Evolutionary conservation across 805 yeast genomes (phyloP), one percentile per base, ranked within the genome.

Genomic region (Kockiozyma suomiensis): DNA sequence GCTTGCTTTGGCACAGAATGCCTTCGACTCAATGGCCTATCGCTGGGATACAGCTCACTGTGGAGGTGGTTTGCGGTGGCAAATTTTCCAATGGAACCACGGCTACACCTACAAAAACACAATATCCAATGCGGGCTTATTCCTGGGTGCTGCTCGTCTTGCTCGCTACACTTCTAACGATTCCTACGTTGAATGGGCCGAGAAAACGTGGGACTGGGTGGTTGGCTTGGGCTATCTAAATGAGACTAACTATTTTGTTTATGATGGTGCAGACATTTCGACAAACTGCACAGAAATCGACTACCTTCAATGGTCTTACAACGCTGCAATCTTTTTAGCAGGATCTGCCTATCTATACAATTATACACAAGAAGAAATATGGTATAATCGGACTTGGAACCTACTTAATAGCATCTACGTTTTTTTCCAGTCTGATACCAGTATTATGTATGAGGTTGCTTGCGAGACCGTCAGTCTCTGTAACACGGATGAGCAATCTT

Each of bases 31-130:
- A 37, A 91, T 93, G 96, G 85, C 88, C 45, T 75, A 79, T 33
- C 82, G 97, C 73, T 93, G 98, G 98, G 97, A 92, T 73, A 66
- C 72, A 6, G 71, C 68, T 2, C 70, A 77, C 58, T 93, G 98
- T 77, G 82, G 79, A 48, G 98, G 98, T 61, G 98, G 98, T 1
- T 76, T 93, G 62, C 81, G 97, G 75, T 93, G 98, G 98, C 98
- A 93, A 78, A 93, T 93, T 70, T 93, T 86, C 77, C 81, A 86
- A 59, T 93, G 97, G 96, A 93, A 93, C 72, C 80, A 89, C 4
- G 98, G 98, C 61, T 93, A 90, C 73, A 87, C 88, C 73, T 93
- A 93, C 75, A 93, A 93, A 74, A 93, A 93, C 73, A 78, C 97
- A 38, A 88, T 90, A 65, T 82, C 94, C 15, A 90, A 89, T 71